A percentile compares a stretch with the other conserved stretches of the same genome.
phyloP scores from a whole-genome alignment of 1,284 basidiomycete species.

The Taiwanofungus camphoratus region DNA sequence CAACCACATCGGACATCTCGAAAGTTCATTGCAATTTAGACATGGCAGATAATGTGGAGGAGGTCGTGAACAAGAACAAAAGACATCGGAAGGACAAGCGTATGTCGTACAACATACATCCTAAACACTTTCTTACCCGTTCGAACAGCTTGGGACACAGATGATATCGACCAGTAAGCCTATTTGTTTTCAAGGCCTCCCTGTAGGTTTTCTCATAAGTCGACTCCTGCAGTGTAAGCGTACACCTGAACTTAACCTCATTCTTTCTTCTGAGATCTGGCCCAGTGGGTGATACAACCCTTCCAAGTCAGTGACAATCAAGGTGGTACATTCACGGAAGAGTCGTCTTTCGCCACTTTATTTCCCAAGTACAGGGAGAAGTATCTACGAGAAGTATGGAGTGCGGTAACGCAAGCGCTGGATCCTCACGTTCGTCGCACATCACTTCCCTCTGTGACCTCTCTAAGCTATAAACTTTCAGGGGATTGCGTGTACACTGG shows the following conservation, averaged over 20 bases:
- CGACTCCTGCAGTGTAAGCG: slow-evolving; percentile 17
- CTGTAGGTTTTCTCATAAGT: slow-evolving; percentile 13
- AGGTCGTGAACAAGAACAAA: slow-evolving; percentile 76
- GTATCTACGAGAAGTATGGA: slow-evolving; percentile 94
- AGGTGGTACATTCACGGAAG: slow-evolving; percentile 83
- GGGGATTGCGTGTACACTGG: slow-evolving; percentile 89
- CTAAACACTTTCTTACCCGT: not conserved
- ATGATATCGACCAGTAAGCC: slow-evolving; percentile 95
- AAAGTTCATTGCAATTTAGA: too few species aligned
- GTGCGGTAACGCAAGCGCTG: slow-evolving; percentile 82
- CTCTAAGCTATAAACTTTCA: slow-evolving; percentile 25
- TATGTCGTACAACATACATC: slow-evolving; percentile 31
- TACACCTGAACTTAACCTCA: not conserved
- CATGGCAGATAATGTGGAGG: slow-evolving; percentile 31
- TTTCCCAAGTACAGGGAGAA: slow-evolving; percentile 99
- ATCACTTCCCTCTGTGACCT: not conserved
- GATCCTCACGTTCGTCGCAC: slow-evolving; percentile 64
- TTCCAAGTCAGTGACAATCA: slow-evolving; percentile 77
- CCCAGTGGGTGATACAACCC: slow-evolving; percentile 83
- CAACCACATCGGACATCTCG: slow-evolving; percentile 43
- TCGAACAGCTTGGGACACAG: slow-evolving; percentile 90
- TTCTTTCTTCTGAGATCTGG: slow-evolving; percentile 7
- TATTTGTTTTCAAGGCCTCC: slow-evolving; percentile 3
- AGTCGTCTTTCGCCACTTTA: slow-evolving; percentile 95
- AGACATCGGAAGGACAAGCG: slow-evolving; percentile 89